A percentile compares a stretch with the other conserved stretches of the same genome.
These are phyloP conservation scores for Elongisporangium undulatum DNA, from an alignment of 352 stramenopile genomes.

Conservation along the genomic window DNA sequence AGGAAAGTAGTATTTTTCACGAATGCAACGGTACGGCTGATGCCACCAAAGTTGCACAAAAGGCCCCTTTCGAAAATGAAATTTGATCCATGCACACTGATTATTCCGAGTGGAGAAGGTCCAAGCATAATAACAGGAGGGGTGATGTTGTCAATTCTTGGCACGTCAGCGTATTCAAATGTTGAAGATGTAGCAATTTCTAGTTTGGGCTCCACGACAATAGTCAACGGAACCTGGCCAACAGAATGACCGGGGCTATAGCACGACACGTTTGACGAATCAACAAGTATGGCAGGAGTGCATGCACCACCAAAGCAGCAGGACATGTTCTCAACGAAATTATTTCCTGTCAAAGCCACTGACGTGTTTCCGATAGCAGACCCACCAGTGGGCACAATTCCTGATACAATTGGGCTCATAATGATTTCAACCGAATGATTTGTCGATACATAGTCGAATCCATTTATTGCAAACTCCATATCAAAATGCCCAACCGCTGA, in stretches of 20 bases:
- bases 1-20: constrained; percentile 12
- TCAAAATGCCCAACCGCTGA: constrained; percentile 9
- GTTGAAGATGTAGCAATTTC: constrained; percentile 8
- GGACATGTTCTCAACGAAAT: constrained; percentile 19
- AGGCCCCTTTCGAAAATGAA: constrained; percentile 9
- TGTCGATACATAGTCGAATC: constrained; percentile 10
- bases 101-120: constrained; percentile 5
- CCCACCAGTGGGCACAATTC: constrained; percentile 15
- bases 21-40: constrained; percentile 5
- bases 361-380: constrained; percentile 12
- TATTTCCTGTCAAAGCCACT: constrained; percentile 19
- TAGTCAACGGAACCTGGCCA: constrained; percentile 10
- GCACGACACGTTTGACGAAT: constrained; percentile 18
- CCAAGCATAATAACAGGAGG: constrained; percentile 29
- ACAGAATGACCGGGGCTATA: constrained; percentile 8
- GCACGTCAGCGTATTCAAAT: constrained; percentile 17
- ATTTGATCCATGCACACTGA: constrained; percentile 21
- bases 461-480: constrained; percentile 21
- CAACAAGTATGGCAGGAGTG: constrained; percentile 10
- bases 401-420: constrained; percentile 13
- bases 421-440: constrained; percentile 18
- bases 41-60: constrained; percentile 19
- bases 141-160: constrained; percentile 10
- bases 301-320: constrained; percentile 51
- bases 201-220: constrained; percentile 10